Percentiles rank a stretch among this genome's conserved stretches.
Evolutionary conservation across 2,329 filamentous ascomycete species (phyloP).

Genomic region (Mariannaea elegans): DNA sequence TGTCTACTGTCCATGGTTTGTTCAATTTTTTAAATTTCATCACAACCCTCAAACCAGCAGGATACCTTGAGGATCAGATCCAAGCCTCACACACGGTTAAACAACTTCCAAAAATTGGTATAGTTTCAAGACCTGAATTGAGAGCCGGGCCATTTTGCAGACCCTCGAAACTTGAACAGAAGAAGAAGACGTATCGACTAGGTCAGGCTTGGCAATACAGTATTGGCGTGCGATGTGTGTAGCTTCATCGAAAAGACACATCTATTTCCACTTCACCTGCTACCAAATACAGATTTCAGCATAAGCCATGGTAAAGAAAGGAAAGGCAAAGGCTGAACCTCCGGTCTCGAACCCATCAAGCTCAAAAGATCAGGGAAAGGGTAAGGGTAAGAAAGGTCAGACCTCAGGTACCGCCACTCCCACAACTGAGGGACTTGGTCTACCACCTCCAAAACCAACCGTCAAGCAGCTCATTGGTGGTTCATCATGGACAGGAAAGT

Average conservation of each 20-base stretch:
- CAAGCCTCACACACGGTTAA: too few relatives aligned
- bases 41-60: too few relatives aligned
- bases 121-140: too few relatives aligned
- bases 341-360: slow-evolving; percentile 45
- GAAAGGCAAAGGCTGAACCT: slow-evolving; percentile 58
- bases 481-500: slow-evolving; percentile 95
- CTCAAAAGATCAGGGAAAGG: slow-evolving; percentile 55
- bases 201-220: too few relatives aligned
- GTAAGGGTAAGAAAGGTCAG: slow-evolving; percentile 53
- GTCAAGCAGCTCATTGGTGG: slow-evolving; percentile 89
- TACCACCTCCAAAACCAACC: slow-evolving; percentile 66
- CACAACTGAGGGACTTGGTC: slow-evolving; percentile 44
- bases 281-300: slow-evolving; percentile 6
- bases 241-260: background rate
- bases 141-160: too few relatives aligned
- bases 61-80: too few relatives aligned
- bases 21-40: too few relatives aligned
- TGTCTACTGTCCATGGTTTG: too few relatives aligned
- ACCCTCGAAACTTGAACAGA: background rate
- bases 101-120: too few relatives aligned
- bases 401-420: slow-evolving; percentile 42
- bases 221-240: background rate
- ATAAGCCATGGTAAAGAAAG: slow-evolving; percentile 60
- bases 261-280: slow-evolving; percentile 5
- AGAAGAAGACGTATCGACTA: background rate